These are phyloP conservation scores for Panaeolus papilionaceus DNA, from an alignment of 768 basidiomycete species.

Conservation along the genomic window DNA sequence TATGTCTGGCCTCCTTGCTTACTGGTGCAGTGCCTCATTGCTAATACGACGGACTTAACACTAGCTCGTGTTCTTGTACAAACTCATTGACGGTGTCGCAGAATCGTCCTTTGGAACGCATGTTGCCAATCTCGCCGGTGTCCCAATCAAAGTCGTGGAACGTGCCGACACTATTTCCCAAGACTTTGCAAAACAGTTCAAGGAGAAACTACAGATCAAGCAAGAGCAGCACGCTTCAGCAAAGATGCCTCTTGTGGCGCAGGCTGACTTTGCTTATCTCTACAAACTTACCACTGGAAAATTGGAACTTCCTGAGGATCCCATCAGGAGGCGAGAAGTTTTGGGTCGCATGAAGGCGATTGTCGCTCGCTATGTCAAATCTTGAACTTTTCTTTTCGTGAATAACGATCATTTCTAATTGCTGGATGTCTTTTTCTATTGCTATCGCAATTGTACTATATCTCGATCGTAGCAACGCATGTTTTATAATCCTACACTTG, in stretches of 20 bases:
- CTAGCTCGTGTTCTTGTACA: conserved; percentile 93
- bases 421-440: not conserved
- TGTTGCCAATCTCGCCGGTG: conserved; percentile 94
- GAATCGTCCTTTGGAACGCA: conserved; percentile 92
- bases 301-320: conserved; percentile 56
- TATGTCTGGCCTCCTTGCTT: conserved; percentile 31
- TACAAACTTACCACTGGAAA: conserved; percentile 64
- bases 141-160: conserved; percentile 83
- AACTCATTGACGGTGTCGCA: conserved; percentile 88
- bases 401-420: not conserved
- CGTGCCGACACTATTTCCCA: conserved; percentile 89
- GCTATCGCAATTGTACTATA: conserved; percentile 8
- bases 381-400: not conserved
- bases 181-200: conserved; percentile 89
- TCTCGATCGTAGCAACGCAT: conserved; percentile 3
- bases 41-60: conserved; percentile 18
- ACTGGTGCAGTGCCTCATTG: not conserved
- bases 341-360: conserved; percentile 56
- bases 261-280: conserved; percentile 91
- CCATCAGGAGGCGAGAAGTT: conserved; percentile 57
- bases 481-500: conserved; percentile 1
- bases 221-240: conserved; percentile 58
- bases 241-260: conserved; percentile 76
- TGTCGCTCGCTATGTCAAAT: conserved; percentile 28
- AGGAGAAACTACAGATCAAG: conserved; percentile 73